Evolutionary conservation across 2,329 filamentous ascomycete genomes (phyloP).

Genomic region (Penicillium glabrum): DNA sequence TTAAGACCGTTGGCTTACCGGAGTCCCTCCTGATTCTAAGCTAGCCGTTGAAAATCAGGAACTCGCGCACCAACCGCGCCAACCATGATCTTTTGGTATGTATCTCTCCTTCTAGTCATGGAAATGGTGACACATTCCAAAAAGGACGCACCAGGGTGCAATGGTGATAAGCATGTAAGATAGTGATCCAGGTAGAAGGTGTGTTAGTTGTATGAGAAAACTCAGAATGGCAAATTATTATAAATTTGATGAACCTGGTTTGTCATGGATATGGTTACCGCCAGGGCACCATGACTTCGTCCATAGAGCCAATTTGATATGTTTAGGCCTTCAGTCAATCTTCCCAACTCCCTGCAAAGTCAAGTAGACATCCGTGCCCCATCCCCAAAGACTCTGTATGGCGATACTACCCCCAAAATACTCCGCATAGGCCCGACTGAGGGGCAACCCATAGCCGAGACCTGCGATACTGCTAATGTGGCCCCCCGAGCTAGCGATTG

Average conservation of each 20-base stretch:
- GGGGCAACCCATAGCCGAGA: slow-evolving; percentile 84
- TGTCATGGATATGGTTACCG: not conserved
- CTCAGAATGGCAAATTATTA: not conserved
- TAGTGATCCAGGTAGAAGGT: not conserved
- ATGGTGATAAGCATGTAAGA: not conserved
- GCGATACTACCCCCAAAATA: slow-evolving; percentile 96
- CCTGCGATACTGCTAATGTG: slow-evolving; percentile 86
- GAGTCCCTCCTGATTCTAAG: too few species aligned
- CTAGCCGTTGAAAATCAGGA: too few species aligned
- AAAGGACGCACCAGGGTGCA: not conserved
- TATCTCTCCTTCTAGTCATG: not conserved
- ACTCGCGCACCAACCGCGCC: too few species aligned
- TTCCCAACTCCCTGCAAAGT: slow-evolving; percentile 61
- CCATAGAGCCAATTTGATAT: not conserved
- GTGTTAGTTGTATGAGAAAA: not conserved
- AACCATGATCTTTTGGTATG: too few species aligned
- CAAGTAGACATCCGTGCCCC: slow-evolving; percentile 73
- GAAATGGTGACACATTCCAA: not conserved
- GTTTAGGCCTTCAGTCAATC: slow-evolving; percentile 32
- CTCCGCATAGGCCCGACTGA: slow-evolving; percentile 92
- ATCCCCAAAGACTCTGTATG: slow-evolving; percentile 93
- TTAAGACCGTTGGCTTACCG: too few species aligned
- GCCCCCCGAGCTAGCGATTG: slow-evolving; percentile 69
- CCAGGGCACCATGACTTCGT: not conserved
- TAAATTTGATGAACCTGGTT: not conserved